Conservation (phyloP, 1,284 basidiomycete genomes). For the Stygiomarasmius scandens region DNA sequence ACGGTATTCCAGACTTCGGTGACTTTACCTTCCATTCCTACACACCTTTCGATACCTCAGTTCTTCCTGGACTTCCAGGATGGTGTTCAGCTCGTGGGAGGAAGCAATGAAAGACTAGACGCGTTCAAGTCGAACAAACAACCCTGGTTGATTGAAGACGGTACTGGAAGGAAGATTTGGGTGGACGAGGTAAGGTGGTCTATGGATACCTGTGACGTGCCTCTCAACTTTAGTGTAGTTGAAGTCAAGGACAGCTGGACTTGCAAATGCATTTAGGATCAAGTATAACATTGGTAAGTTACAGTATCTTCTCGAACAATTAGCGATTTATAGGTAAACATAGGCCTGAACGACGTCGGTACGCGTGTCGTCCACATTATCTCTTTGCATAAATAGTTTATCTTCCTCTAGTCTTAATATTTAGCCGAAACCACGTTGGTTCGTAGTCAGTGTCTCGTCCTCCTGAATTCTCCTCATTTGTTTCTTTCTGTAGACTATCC, state of each 20-base stretch:
- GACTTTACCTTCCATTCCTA: slow-evolving; percentile 56
- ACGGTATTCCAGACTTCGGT: slow-evolving; percentile 11
- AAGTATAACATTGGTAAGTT: slow-evolving; percentile 46
- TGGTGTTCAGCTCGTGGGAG: slow-evolving; percentile 32
- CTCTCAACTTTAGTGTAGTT: slow-evolving; percentile 35
- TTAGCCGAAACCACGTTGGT: slow-evolving; percentile 67
- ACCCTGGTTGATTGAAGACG: slow-evolving; percentile 64
- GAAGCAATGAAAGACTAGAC: slow-evolving; percentile 29
- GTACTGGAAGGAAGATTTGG: slow-evolving; percentile 43
- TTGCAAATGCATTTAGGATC: slow-evolving; percentile 54
- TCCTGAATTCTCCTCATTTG: neutral
- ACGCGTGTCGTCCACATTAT: slow-evolving; percentile 22
- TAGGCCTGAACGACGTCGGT: slow-evolving; percentile 55
- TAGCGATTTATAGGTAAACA: neutral
- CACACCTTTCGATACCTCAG: slow-evolving; percentile 65
- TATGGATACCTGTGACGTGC: neutral
- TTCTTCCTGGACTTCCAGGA: slow-evolving; percentile 68
- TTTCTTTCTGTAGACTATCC: slow-evolving; percentile 59
- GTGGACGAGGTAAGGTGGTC: slow-evolving; percentile 44
- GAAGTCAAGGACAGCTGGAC: slow-evolving; percentile 47
- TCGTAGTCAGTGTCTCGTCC: slow-evolving; percentile 10
- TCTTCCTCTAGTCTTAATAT: slow-evolving; percentile 50
- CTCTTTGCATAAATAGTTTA: neutral
- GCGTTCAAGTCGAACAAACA: slow-evolving; percentile 28
- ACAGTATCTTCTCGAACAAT: neutral